Evolutionary conservation across 192 early-diverging fungal species (phyloP).

Genomic region (Dissophora globulifera): DNA sequence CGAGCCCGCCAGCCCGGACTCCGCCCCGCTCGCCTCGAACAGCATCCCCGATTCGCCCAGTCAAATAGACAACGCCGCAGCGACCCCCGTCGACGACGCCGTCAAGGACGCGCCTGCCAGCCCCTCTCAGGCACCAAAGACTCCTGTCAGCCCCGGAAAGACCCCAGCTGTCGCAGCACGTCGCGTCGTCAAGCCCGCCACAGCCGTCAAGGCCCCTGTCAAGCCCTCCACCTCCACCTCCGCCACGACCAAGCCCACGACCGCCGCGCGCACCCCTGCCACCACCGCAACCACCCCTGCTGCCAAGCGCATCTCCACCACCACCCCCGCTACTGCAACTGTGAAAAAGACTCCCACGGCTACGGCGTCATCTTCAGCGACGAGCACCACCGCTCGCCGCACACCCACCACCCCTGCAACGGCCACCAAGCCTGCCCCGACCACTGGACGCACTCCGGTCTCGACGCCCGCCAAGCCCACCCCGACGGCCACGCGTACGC

Average conservation of each 20-base stretch:
- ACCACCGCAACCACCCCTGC: conserved; percentile 1
- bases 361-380: neutral
- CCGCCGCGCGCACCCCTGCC: neutral
- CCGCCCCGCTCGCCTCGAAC: neutral
- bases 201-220: conserved; percentile 8
- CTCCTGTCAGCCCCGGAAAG: conserved; percentile 28
- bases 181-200: conserved; percentile 21
- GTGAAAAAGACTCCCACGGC: conserved; percentile 4
- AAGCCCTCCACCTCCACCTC: neutral
- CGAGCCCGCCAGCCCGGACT: conserved; percentile 11
- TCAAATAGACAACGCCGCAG: neutral
- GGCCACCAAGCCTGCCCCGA: conserved; percentile 6
- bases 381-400: conserved; percentile 9
- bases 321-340: conserved; percentile 9
- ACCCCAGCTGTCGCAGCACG: conserved; percentile 20
- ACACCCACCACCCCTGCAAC: conserved; percentile 5
- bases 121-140: conserved; percentile 2
- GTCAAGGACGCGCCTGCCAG: conserved; percentile 2
- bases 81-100: neutral
- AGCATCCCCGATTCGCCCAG: neutral
- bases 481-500: neutral
- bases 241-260: neutral
- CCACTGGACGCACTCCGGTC: conserved; percentile 8
- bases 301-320: conserved; percentile 11
- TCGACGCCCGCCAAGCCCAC: conserved; percentile 2